Conservation (phyloP, 164 flowering plant genomes). For the Annona cherimola region DNA sequence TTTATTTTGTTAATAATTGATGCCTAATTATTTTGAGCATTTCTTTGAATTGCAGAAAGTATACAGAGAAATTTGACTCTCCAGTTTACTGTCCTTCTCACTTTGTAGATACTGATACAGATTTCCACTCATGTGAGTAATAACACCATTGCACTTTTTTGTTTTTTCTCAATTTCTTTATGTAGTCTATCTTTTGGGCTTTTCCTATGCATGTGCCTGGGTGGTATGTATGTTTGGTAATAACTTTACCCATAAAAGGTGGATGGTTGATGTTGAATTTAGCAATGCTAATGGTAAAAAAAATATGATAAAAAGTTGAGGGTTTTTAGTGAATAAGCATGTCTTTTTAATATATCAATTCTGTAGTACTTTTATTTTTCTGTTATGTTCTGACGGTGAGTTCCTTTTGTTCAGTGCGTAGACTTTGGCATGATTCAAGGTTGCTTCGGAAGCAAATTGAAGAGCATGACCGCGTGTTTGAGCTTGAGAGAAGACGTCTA, state of each 20-base stretch:
- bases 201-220: background rate
- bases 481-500: constrained; percentile 44
- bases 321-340: too few relatives aligned
- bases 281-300: background rate
- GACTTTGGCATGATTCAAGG: constrained; percentile 39
- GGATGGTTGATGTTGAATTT: background rate
- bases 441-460: constrained; percentile 45
- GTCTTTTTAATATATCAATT: too few relatives aligned
- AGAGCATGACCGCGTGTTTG: constrained; percentile 49
- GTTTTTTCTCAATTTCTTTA: background rate
- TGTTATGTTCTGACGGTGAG: too few relatives aligned
- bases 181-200: background rate
- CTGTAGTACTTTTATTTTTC: too few relatives aligned
- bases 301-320: background rate
- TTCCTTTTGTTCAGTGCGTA: constrained; percentile 27
- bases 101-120: constrained; percentile 41
- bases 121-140: constrained; percentile 47
- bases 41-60: constrained; percentile 38
- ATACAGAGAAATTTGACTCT: constrained; percentile 37
- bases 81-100: constrained; percentile 30
- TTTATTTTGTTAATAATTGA: background rate
- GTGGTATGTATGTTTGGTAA: background rate
- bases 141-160: background rate
- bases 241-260: background rate
- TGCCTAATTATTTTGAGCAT: background rate